Percentiles rank a stretch among this genome's conserved stretches.
Conservation (phyloP, 1,284 basidiomycete species). For the Neonothopanus nambi region DNA sequence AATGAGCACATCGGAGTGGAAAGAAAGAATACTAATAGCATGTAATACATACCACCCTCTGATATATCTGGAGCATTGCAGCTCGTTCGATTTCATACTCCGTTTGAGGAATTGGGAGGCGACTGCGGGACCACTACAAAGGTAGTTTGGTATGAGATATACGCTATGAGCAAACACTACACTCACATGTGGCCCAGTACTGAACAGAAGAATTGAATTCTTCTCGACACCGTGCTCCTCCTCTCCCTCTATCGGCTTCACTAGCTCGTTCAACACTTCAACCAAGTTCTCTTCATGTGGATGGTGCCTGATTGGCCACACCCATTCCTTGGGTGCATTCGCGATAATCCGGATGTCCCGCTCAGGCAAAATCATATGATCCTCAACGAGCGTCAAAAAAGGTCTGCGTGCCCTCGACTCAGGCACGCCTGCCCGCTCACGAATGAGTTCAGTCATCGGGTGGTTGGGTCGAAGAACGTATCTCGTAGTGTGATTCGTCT, state of each 20-base stretch:
- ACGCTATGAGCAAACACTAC: background rate
- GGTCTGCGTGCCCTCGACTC: constrained; percentile 10
- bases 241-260: constrained; percentile 7
- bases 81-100: too few relatives aligned
- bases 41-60: too few relatives aligned
- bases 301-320: constrained; percentile 1
- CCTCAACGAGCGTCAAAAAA: constrained; percentile 12
- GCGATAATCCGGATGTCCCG: constrained; percentile 3
- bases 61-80: too few relatives aligned
- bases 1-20: too few relatives aligned
- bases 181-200: constrained; percentile 11
- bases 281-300: constrained; percentile 3
- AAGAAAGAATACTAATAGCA: too few relatives aligned
- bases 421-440: constrained; percentile 10
- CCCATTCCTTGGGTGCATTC: background rate
- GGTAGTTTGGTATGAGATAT: background rate
- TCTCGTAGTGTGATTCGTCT: background rate
- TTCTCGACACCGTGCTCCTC: constrained; percentile 1
- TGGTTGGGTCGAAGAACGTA: constrained; percentile 2
- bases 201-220: constrained; percentile 10
- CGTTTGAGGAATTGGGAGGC: too few relatives aligned
- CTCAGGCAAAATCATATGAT: constrained; percentile 9
- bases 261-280: constrained; percentile 6
- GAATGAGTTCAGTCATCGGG: constrained; percentile 5
- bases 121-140: constrained; percentile 9